A percentile compares a stretch with the other conserved stretches of the same genome.
Conservation (phyloP, 2,329 filamentous ascomycete genomes). For the Stachybotrys elegans region DNA sequence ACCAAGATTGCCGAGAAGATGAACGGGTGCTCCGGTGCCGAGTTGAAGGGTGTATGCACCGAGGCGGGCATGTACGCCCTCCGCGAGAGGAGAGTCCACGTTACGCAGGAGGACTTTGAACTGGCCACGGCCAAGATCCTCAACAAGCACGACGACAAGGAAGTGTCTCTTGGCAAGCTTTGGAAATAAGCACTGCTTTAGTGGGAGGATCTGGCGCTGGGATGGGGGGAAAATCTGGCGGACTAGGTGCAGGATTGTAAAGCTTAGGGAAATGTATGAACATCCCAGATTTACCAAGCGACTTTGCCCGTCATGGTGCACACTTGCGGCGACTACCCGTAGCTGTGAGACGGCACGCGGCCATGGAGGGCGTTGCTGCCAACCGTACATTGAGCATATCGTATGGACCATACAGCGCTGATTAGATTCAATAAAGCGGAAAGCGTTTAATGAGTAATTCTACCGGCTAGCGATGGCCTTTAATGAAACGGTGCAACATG, state of each 20-base stretch:
- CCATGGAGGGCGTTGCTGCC: too few relatives aligned
- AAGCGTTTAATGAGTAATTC: too few relatives aligned
- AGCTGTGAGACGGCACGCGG: too few relatives aligned
- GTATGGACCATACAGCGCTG: too few relatives aligned
- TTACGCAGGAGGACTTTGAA: conserved; percentile 98
- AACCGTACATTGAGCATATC: too few relatives aligned
- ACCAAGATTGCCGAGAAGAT: conserved; percentile 99
- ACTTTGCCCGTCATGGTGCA: too few relatives aligned
- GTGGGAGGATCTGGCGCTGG: background rate
- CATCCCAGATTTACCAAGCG: too few relatives aligned
- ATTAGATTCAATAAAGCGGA: too few relatives aligned
- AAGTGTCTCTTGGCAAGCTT: conserved; percentile 82
- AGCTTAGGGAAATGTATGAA: conserved; percentile 26
- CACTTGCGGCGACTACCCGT: too few relatives aligned
- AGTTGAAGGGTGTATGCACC: conserved; percentile 97
- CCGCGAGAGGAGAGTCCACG: conserved; percentile 90
- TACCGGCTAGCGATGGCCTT: too few relatives aligned
- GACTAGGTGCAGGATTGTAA: conserved; percentile 21
- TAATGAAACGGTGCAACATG: too few relatives aligned
- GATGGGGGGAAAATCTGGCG: conserved; percentile 10
- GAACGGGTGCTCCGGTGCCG: conserved; percentile 96
- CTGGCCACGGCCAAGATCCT: conserved; percentile 97
- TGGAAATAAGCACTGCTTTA: conserved; percentile 40
- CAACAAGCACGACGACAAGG: conserved; percentile 99
- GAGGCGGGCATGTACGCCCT: conserved; percentile 98